Percentiles rank a stretch among this genome's conserved stretches.
Evolutionary conservation across 2,329 filamentous ascomycete genomes (phyloP).

Genomic region (Diaporthe batatas): DNA sequence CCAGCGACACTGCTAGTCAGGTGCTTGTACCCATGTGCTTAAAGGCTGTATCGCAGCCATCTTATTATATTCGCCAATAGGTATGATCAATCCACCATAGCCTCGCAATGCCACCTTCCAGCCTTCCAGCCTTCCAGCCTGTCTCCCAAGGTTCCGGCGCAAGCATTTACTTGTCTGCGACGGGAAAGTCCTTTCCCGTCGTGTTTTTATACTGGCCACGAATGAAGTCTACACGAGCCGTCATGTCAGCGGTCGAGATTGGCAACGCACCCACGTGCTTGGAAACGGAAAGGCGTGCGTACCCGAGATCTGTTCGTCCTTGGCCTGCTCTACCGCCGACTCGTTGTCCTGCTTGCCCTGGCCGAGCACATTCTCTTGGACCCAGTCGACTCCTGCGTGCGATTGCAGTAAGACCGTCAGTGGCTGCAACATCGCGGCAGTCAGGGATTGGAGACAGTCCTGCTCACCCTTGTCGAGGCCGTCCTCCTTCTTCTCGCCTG

Average conservation of each 20-base stretch:
- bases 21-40: too few relatives aligned
- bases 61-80: neutral
- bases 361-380: conserved; percentile 81
- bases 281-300: neutral
- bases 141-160: neutral
- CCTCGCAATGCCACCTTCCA: too few relatives aligned
- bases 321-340: conserved; percentile 81
- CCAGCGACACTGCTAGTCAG: too few relatives aligned
- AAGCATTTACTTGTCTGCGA: conserved; percentile 73
- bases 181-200: conserved; percentile 77
- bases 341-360: conserved; percentile 80
- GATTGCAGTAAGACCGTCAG: conserved; percentile 23
- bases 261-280: neutral
- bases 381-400: conserved; percentile 76
- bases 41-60: neutral
- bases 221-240: conserved; percentile 70
- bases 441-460: neutral
- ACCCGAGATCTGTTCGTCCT: conserved; percentile 77
- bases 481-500: conserved; percentile 87
- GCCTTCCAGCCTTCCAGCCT: too few relatives aligned
- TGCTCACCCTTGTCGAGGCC: conserved; percentile 80
- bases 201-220: conserved; percentile 76
- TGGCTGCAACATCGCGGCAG: neutral
- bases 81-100: neutral
- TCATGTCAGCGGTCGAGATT: neutral